Conservation (phyloP, 2,329 filamentous ascomycete genomes). For the Stromatinia cepivora region DNA sequence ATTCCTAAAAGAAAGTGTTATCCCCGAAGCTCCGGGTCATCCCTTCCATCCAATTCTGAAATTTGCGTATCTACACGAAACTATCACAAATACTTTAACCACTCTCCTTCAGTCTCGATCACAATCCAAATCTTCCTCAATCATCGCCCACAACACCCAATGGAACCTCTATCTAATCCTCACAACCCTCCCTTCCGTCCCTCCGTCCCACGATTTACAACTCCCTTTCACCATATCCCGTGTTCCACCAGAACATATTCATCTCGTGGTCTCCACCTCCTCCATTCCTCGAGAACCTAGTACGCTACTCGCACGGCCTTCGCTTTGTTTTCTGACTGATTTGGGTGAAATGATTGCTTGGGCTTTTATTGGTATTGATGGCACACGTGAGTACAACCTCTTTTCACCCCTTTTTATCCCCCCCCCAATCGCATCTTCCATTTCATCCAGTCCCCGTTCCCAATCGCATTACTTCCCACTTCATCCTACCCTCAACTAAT, state of each 20-base stretch:
- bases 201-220: constrained; percentile 17
- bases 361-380: constrained; percentile 38
- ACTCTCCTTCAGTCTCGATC: constrained; percentile 22
- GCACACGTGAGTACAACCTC: background rate
- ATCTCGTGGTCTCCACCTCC: constrained; percentile 37
- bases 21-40: constrained; percentile 38
- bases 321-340: constrained; percentile 31
- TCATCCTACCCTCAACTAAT: too few species aligned
- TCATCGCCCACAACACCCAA: constrained; percentile 14
- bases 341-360: constrained; percentile 34
- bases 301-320: constrained; percentile 35
- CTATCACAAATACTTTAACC: constrained; percentile 25
- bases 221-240: constrained; percentile 30
- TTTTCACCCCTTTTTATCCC: too few species aligned
- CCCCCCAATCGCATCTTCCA: too few species aligned
- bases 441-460: too few species aligned
- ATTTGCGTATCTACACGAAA: constrained; percentile 34
- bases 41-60: constrained; percentile 35
- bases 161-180: constrained; percentile 9
- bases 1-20: constrained; percentile 31
- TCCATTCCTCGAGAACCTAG: constrained; percentile 32
- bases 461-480: too few species aligned
- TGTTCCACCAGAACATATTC: constrained; percentile 35
- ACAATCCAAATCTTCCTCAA: constrained; percentile 26
- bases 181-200: background rate